Base-by-base conservation (phyloP, 2,329 filamentous ascomycete genomes). In the Triangularia verruculosa region DNA sequence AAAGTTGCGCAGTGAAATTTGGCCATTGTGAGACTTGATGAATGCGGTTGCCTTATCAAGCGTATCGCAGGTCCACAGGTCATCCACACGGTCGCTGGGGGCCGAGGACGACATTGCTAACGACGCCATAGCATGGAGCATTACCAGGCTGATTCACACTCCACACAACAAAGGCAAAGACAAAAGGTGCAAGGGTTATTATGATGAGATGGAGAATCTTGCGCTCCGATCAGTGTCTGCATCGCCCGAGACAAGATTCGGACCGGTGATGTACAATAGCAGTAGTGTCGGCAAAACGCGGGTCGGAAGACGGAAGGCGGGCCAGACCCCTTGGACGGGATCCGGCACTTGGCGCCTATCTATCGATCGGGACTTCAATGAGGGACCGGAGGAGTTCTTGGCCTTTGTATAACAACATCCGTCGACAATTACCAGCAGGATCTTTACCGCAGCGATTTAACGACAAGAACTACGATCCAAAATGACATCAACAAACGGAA, bases 401-500 rank as follows among this genome's bases (percentile, higher is more conserved):
- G n/a, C 39, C 25, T 56, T 20, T 24, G 53, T 32, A 56, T 32
- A 56, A 32, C 53, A 39, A 43, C 39, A 22, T 22, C 28, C 5
- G n/a, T 17, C 30, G 39, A 32, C n/a, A 20, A 47, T 20, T 7
- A 20, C 1, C 34, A 34, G 17, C 54, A 34, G 24, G 24, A 7
- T 47, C 58, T 43, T 39, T 15, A 25, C 22, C 22, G 28, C 43
- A 32, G 22, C 9, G 3, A 9, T 22, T 20, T n/a, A 1, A 17
- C 11, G 5, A n/a, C 12, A 56, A 15, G 11, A 47, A 52, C 22
- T 34, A 52, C 24, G n/a, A 39, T 3, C 5, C 34, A 61, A 27
- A 61, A 70, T 70, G 68, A 58, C 66, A 12, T 69, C 68, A 8
- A 57, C 69, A 60, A 74, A 74, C 71, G 71, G 72, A 43, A 68